phyloP scores from a whole-genome alignment of 192 early-diverging fungal genomes.

The Coemansia nantahalensis region DNA sequence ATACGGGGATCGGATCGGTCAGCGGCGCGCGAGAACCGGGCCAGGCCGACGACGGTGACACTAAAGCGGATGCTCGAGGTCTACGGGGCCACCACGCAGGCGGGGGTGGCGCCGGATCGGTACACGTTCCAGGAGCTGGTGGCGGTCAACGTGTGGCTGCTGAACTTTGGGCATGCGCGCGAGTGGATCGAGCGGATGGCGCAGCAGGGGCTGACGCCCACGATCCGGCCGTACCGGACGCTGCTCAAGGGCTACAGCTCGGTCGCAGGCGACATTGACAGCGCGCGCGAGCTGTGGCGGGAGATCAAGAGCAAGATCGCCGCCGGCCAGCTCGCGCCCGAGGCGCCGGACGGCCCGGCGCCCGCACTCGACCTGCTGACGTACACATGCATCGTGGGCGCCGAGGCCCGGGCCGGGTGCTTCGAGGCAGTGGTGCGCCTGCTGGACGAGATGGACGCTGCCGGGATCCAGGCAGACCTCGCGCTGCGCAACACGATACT shows the following conservation, averaged over 20 bases:
- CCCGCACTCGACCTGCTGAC: slow-evolving; percentile 23
- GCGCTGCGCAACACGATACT: slow-evolving; percentile 43
- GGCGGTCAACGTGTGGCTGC: slow-evolving; percentile 29
- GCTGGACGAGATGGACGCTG: slow-evolving; percentile 33
- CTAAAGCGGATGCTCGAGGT: slow-evolving; percentile 28
- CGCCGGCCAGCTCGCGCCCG: slow-evolving; percentile 10
- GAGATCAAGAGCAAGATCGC: slow-evolving; percentile 22
- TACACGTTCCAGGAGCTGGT: slow-evolving; percentile 48
- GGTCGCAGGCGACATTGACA: slow-evolving; percentile 25
- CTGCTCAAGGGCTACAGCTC: slow-evolving; percentile 43
- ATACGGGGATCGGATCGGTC: slow-evolving; percentile 11
- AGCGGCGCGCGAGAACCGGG: neutral
- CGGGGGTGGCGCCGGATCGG: slow-evolving; percentile 23
- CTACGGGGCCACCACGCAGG: slow-evolving; percentile 5
- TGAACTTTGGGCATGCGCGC: slow-evolving; percentile 30
- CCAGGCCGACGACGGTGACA: slow-evolving; percentile 11
- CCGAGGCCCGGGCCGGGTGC: slow-evolving; percentile 36
- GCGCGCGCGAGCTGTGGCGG: slow-evolving; percentile 32
- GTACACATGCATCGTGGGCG: slow-evolving; percentile 35
- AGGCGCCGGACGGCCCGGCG: slow-evolving; percentile 1
- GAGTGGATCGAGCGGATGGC: slow-evolving; percentile 31
- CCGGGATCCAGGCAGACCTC: slow-evolving; percentile 27
- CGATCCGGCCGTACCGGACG: slow-evolving; percentile 40
- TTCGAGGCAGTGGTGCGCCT: slow-evolving; percentile 19
- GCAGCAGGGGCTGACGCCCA: slow-evolving; percentile 16